A percentile compares a stretch with the other conserved stretches of the same genome.
phyloP scores from a whole-genome alignment of 768 basidiomycete genomes.

The Stropharia rugosoannulata region DNA sequence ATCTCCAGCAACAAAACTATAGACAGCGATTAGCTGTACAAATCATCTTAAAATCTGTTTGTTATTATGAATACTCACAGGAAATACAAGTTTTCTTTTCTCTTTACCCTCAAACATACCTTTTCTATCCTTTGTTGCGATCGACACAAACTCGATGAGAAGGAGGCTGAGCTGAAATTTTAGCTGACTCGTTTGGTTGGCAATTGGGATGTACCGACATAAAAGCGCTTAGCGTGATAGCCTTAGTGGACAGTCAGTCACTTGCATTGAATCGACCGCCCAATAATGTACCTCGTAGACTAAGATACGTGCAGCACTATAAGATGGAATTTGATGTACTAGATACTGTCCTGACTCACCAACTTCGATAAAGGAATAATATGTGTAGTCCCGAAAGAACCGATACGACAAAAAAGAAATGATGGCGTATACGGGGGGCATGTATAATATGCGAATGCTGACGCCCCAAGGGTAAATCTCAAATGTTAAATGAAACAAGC shows the following conservation, averaged over 20 bases:
- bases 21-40: not conserved
- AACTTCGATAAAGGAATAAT: constrained; percentile 47
- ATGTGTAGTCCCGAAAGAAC: constrained; percentile 77
- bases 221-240: constrained; percentile 84
- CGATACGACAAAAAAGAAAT: constrained; percentile 88
- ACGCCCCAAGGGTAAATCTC: not conserved
- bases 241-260: constrained; percentile 36
- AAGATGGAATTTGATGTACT: not conserved
- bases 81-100: constrained; percentile 69
- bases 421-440: constrained; percentile 81
- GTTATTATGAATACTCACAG: constrained; percentile 34
- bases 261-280: not conserved
- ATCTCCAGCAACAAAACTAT: constrained; percentile 82
- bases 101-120: constrained; percentile 76
- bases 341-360: constrained; percentile 24
- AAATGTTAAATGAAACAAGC: not conserved
- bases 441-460: constrained; percentile 76
- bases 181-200: constrained; percentile 28
- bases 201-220: constrained; percentile 43
- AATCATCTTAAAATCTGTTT: not conserved
- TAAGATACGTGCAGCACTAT: constrained; percentile 20
- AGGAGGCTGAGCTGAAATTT: constrained; percentile 37
- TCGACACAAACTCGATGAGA: constrained; percentile 75
- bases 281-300: constrained; percentile 60
- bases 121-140: constrained; percentile 60